Conservation (phyloP, 345 rosid genomes). For the Viola odorata region DNA sequence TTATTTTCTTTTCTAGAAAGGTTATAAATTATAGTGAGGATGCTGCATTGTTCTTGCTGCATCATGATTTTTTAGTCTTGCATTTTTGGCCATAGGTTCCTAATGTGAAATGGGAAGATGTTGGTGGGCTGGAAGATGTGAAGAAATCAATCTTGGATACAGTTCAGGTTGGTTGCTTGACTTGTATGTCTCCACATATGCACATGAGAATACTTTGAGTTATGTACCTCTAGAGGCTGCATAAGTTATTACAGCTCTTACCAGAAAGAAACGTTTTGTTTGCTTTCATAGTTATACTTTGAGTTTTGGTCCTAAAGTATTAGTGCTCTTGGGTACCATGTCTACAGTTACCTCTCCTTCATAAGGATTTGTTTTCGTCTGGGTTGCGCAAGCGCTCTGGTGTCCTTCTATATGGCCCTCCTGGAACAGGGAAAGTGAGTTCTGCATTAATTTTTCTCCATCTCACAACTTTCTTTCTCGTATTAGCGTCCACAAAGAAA, state of each 20-base stretch:
- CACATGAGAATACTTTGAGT: neutral
- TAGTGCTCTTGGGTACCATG: slow-evolving; percentile 4
- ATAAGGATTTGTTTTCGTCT: slow-evolving; percentile 87
- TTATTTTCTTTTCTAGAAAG: neutral
- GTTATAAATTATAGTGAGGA: neutral
- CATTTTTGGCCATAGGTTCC: slow-evolving; percentile 53
- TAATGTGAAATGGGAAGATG: slow-evolving; percentile 95
- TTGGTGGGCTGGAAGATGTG: slow-evolving; percentile 97
- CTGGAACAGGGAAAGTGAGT: slow-evolving; percentile 93
- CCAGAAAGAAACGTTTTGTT: too few species aligned
- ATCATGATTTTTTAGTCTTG: slow-evolving; percentile 5
- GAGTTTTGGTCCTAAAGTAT: neutral
- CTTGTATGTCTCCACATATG: slow-evolving; percentile 2
- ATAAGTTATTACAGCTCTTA: too few species aligned
- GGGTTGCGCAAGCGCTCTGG: slow-evolving; percentile 98
- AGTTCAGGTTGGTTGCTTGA: slow-evolving; percentile 53
- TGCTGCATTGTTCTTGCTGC: slow-evolving; percentile 9
- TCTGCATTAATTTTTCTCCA: slow-evolving; percentile 3
- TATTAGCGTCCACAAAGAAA: too few species aligned
- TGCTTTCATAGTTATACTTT: too few species aligned
- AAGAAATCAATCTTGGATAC: slow-evolving; percentile 90
- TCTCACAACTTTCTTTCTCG: neutral
- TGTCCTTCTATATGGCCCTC: slow-evolving; percentile 97
- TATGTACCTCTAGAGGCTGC: neutral
- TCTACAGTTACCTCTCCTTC: slow-evolving; percentile 77